phyloP scores from a whole-genome alignment of 495 filamentous ascomycete species.

The Aspergillus olivimuriae region DNA sequence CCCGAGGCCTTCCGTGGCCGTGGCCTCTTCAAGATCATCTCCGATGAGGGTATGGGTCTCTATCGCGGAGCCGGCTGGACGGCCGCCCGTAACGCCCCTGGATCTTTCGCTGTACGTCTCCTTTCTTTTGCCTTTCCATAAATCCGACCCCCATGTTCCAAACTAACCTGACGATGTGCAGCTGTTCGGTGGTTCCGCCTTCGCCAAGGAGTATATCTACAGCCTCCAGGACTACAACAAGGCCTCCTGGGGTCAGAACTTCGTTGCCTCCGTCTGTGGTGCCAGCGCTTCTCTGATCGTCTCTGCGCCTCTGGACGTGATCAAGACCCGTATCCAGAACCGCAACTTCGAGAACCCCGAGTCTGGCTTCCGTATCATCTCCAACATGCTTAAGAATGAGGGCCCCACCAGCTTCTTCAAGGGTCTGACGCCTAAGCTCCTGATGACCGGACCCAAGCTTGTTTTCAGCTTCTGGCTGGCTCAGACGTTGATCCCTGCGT shows the following conservation, averaged over 20 bases:
- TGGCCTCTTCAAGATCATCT: slow-evolving; percentile 81
- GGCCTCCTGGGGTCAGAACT: slow-evolving; percentile 94
- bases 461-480: slow-evolving; percentile 99
- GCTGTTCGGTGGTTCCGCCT: slow-evolving; percentile 98
- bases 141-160: slow-evolving; percentile 1
- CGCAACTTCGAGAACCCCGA: slow-evolving; percentile 97
- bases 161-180: slow-evolving; percentile 28
- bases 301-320: slow-evolving; percentile 92
- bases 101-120: slow-evolving; percentile 82
- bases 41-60: slow-evolving; percentile 90
- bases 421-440: slow-evolving; percentile 89
- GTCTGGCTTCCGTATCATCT: slow-evolving; percentile 81
- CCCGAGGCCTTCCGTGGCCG: slow-evolving; percentile 95
- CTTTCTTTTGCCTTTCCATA: neutral
- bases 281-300: slow-evolving; percentile 88
- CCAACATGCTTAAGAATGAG: slow-evolving; percentile 88
- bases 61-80: slow-evolving; percentile 98
- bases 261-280: slow-evolving; percentile 90
- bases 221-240: slow-evolving; percentile 85
- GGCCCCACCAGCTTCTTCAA: slow-evolving; percentile 90
- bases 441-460: slow-evolving; percentile 98
- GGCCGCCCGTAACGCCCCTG: slow-evolving; percentile 92
- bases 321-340: slow-evolving; percentile 99
- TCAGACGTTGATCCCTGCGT: slow-evolving; percentile 79
- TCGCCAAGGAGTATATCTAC: slow-evolving; percentile 94